Percentiles rank a stretch among this genome's conserved stretches.
These are phyloP conservation scores for Pseudogymnoascus sp. DNA, from an alignment of 2,329 filamentous ascomycete genomes.

Conservation along the genomic window DNA sequence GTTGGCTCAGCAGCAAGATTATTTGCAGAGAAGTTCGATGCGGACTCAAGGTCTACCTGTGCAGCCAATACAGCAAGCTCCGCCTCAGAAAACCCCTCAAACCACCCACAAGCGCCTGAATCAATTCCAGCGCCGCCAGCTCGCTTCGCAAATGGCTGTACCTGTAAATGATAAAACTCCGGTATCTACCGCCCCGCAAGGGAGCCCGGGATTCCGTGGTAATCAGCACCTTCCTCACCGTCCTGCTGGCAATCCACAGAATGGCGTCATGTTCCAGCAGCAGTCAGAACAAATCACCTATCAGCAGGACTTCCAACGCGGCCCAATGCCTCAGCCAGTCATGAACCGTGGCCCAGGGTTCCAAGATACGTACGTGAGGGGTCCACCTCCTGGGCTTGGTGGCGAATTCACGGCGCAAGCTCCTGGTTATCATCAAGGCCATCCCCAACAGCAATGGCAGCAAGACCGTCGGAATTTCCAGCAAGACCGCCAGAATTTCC, in stretches of 20 bases:
- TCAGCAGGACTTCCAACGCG: conserved; percentile 22
- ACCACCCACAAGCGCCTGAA: conserved; percentile 19
- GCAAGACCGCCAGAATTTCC: conserved; percentile 3
- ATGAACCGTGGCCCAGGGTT: not conserved
- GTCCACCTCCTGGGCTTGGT: not conserved
- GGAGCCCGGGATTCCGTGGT: not conserved
- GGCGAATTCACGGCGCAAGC: not conserved
- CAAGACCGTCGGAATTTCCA: no score
- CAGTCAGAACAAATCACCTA: conserved; percentile 14
- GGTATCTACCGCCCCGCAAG: conserved; percentile 12
- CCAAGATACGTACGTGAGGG: not conserved
- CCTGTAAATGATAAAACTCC: conserved; percentile 11
- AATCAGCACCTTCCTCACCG: conserved; percentile 7
- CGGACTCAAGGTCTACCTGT: not conserved
- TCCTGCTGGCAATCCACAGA: not conserved
- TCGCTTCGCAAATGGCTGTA: conserved; percentile 9
- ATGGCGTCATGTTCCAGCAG: conserved; percentile 15
- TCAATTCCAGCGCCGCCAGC: conserved; percentile 18
- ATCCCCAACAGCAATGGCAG: not conserved
- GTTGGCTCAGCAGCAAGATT: conserved; percentile 18
- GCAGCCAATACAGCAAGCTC: not conserved
- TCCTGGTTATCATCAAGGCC: not conserved
- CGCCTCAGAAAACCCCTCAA: not conserved
- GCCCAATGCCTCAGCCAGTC: conserved; percentile 20
- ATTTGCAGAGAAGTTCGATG: conserved; percentile 10